These are phyloP conservation scores for Crataegus laevigata DNA, from an alignment of 306 rosid species.

Conservation along the genomic window DNA sequence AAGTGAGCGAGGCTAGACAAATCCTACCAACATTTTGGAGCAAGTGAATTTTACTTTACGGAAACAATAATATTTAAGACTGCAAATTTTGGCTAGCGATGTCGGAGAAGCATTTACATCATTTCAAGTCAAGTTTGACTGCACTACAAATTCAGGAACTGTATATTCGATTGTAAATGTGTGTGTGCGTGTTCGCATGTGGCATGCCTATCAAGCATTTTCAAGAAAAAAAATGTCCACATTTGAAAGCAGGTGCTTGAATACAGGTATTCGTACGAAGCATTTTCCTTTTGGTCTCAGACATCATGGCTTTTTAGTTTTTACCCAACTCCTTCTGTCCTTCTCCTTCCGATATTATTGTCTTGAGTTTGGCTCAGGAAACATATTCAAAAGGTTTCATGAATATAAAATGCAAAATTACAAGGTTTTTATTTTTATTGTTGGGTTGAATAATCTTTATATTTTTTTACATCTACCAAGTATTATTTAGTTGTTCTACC, in stretches of 20 bases:
- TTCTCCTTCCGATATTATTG: slow-evolving; percentile 1
- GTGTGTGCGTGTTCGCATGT: background rate
- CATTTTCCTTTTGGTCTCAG: slow-evolving; percentile 1
- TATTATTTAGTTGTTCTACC: slow-evolving; percentile 22
- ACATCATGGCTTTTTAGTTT: background rate
- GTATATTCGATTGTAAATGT: background rate
- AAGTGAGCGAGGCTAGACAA: background rate
- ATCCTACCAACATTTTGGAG: no score
- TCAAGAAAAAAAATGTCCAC: background rate
- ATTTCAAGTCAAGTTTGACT: background rate
- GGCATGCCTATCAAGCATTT: background rate
- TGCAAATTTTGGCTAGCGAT: background rate
- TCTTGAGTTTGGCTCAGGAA: background rate
- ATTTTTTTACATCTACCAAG: slow-evolving; percentile 9
- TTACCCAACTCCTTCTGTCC: background rate
- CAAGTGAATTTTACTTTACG: background rate
- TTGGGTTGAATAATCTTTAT: slow-evolving; percentile 8
- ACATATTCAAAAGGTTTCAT: background rate
- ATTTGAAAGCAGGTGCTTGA: background rate
- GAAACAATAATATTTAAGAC: background rate
- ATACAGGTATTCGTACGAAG: background rate
- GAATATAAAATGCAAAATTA: background rate
- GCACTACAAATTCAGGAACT: background rate
- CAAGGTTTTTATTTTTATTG: background rate
- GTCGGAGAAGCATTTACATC: background rate